These are phyloP conservation scores for Colletotrichum echinochloae DNA, from an alignment of 2,329 filamentous ascomycete genomes.

Conservation along the genomic window DNA sequence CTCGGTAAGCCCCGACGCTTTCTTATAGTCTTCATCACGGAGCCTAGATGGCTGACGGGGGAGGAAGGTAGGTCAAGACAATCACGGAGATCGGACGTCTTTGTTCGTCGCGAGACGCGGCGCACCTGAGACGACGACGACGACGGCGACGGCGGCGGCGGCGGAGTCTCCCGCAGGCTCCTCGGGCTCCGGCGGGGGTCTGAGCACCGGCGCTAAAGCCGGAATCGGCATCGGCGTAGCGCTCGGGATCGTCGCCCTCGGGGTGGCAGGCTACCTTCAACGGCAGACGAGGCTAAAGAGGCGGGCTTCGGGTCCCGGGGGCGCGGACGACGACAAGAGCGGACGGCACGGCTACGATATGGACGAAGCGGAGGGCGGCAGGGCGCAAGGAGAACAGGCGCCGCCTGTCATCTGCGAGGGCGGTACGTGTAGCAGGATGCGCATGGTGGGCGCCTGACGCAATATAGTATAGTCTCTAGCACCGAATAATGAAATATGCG, in stretches of 20 bases:
- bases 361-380: neutral
- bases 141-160: neutral
- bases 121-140: neutral
- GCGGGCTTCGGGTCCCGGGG: no score
- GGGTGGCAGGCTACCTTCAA: conserved; percentile 18
- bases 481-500: neutral
- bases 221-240: conserved; percentile 31
- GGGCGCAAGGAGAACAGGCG: neutral
- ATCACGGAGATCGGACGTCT: neutral
- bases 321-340: neutral
- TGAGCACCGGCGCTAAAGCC: conserved; percentile 28
- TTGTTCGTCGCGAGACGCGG: neutral
- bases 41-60: neutral
- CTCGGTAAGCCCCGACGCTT: neutral
- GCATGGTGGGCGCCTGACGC: conserved; percentile 16
- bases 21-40: no score
- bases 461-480: neutral
- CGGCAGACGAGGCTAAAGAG: conserved; percentile 2
- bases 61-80: neutral
- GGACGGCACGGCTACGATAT: neutral
- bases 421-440: conserved; percentile 21
- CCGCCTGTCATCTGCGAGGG: conserved; percentile 20
- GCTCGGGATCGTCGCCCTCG: conserved; percentile 18
- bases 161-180: neutral
- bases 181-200: neutral